Conservation (phyloP, 2,329 filamentous ascomycete genomes). For the Septoria petroselini region DNA sequence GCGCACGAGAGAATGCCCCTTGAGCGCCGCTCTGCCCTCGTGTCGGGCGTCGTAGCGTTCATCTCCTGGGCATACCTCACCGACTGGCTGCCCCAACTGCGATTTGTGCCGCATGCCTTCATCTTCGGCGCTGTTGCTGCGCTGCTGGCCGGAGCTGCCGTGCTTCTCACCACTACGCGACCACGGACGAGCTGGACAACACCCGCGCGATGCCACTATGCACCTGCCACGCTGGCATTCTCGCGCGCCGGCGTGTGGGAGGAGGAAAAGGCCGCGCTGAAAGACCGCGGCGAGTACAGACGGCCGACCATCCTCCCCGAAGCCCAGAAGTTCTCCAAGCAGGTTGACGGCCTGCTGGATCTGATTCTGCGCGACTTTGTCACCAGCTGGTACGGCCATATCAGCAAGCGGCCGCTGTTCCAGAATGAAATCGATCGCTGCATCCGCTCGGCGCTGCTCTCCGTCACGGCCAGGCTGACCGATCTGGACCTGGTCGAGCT, state of each 20-base stretch:
- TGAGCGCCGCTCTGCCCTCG: constrained; percentile 67
- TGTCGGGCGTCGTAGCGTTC: constrained; percentile 68
- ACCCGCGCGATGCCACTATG: constrained; percentile 21
- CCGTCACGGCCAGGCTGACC: constrained; percentile 68
- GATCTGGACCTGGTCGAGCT: constrained; percentile 80
- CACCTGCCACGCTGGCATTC: constrained; percentile 29
- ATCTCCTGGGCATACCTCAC: constrained; percentile 84
- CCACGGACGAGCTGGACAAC: background rate
- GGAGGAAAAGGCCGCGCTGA: constrained; percentile 65
- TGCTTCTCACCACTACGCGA: background rate
- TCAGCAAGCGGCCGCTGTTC: constrained; percentile 77
- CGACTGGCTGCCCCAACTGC: constrained; percentile 76
- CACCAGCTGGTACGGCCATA: constrained; percentile 80
- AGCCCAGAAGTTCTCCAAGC: constrained; percentile 73
- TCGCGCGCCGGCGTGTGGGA: constrained; percentile 57
- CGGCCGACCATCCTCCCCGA: constrained; percentile 69
- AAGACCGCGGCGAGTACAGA: constrained; percentile 63
- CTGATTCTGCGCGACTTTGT: constrained; percentile 81
- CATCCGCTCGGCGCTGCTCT: constrained; percentile 68
- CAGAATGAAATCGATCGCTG: constrained; percentile 80
- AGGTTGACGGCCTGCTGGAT: constrained; percentile 73
- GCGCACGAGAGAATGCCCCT: constrained; percentile 55
- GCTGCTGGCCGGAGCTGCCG: constrained; percentile 49
- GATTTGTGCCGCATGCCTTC: constrained; percentile 84
- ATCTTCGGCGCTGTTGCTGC: constrained; percentile 62